phyloP scores from a whole-genome alignment of 768 basidiomycete species.

The Megacollybia marginata region DNA sequence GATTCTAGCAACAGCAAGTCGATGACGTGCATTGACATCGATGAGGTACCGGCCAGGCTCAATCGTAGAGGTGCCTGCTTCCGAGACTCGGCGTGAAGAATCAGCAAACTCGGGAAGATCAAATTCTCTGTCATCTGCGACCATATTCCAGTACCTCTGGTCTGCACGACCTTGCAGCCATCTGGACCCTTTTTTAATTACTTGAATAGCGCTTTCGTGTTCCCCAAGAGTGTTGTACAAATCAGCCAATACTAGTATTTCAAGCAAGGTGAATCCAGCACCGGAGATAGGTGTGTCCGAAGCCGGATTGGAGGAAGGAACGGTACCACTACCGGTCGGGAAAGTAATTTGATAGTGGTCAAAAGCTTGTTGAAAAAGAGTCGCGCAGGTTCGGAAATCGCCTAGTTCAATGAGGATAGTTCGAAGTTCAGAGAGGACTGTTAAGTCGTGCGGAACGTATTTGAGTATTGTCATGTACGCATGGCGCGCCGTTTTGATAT shows the following conservation, averaged over 20 bases:
- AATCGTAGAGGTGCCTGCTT: slow-evolving; percentile 22
- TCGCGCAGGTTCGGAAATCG: slow-evolving; percentile 57
- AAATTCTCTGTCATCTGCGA: slow-evolving; percentile 87
- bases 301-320: slow-evolving; percentile 11
- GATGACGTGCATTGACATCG: slow-evolving; percentile 74
- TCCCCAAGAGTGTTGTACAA: slow-evolving; percentile 68
- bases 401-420: slow-evolving; percentile 68
- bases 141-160: slow-evolving; percentile 73
- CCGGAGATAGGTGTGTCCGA: slow-evolving; percentile 25
- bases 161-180: slow-evolving; percentile 85
- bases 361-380: slow-evolving; percentile 69
- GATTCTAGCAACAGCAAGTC: slow-evolving; percentile 77
- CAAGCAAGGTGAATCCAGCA: slow-evolving; percentile 53
- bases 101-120: slow-evolving; percentile 36
- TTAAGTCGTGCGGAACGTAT: slow-evolving; percentile 71
- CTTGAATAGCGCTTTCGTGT: slow-evolving; percentile 57
- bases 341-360: slow-evolving; percentile 51
- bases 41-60: slow-evolving; percentile 53
- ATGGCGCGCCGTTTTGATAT: slow-evolving; percentile 57
- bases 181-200: slow-evolving; percentile 68
- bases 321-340: slow-evolving; percentile 32
- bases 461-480: slow-evolving; percentile 68
- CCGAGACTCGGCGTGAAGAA: slow-evolving; percentile 26
- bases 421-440: slow-evolving; percentile 71
- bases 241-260: slow-evolving; percentile 82